Percentiles rank a stretch among this genome's conserved stretches.
phyloP scores from a whole-genome alignment of 192 early-diverging fungal genomes.

The Phlyctochytrium arcticum region DNA sequence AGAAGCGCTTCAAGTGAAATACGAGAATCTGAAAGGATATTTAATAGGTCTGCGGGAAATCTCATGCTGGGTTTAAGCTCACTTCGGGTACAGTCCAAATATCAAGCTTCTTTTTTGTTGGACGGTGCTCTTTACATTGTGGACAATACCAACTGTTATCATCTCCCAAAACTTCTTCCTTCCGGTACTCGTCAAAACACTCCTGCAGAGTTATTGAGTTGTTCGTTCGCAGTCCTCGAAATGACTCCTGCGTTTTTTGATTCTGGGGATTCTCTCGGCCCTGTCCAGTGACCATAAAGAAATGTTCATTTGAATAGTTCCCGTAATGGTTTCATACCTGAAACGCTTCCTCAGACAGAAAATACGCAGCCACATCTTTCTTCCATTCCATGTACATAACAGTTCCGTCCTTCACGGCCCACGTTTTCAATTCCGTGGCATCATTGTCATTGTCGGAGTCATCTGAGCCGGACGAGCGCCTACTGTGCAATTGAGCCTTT shows the following conservation, averaged over 20 bases:
- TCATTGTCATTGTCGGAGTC: neutral
- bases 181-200: constrained; percentile 71
- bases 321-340: neutral
- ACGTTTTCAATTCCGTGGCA: neutral
- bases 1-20: constrained; percentile 79
- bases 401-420: neutral
- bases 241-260: too few species aligned
- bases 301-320: too few species aligned
- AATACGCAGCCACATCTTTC: neutral
- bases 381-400: neutral
- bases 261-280: too few species aligned
- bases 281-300: too few species aligned
- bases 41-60: neutral
- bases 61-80: neutral
- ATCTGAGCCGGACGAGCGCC: too few species aligned
- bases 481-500: too few species aligned
- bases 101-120: constrained; percentile 75
- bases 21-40: constrained; percentile 56
- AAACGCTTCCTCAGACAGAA: neutral
- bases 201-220: constrained; percentile 57
- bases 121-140: constrained; percentile 68
- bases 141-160: constrained; percentile 79
- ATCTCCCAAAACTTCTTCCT: constrained; percentile 69
- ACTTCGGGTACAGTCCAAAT: constrained; percentile 73
- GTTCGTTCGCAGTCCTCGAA: too few species aligned